Conservation (phyloP, 805 yeast species). For the Wickerhamiella dianesei region DNA sequence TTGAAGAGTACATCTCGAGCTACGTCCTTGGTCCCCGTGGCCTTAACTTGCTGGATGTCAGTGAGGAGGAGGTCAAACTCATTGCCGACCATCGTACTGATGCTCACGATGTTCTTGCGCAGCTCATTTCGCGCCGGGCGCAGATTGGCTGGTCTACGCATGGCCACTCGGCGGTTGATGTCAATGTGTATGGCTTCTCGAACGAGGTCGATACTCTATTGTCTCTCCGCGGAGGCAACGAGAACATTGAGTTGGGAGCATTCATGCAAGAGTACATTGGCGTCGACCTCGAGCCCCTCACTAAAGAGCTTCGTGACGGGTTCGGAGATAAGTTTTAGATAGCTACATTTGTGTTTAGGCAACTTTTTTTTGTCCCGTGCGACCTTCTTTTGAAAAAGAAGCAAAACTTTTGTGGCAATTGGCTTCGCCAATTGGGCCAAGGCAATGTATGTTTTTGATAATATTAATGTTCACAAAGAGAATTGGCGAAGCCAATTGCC, state of each 20-base stretch:
- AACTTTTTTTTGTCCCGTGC: neutral
- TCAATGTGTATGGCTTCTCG: conserved; percentile 73
- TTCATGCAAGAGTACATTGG: conserved; percentile 47
- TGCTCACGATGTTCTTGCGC: conserved; percentile 40
- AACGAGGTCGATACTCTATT: conserved; percentile 27
- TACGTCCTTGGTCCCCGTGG: conserved; percentile 44
- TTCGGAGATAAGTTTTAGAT: conserved; percentile 9
- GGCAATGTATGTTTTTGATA: neutral
- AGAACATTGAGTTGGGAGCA: conserved; percentile 71
- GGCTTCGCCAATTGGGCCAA: no score
- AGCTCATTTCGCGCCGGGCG: conserved; percentile 67
- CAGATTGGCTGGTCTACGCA: conserved; percentile 94
- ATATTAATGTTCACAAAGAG: neutral
- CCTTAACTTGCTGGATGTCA: conserved; percentile 50
- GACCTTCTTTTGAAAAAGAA: no score
- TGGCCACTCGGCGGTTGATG: conserved; percentile 94
- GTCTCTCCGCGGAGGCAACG: conserved; percentile 49
- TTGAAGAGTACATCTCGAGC: conserved; percentile 35
- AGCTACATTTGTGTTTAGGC: neutral
- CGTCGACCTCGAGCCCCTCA: conserved; percentile 21
- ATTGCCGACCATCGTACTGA: conserved; percentile 28
- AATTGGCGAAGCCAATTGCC: no score
- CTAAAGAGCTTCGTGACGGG: conserved; percentile 17
- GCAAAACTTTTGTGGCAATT: no score
- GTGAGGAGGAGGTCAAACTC: conserved; percentile 37